Percentiles rank a stretch among this genome's conserved stretches.
Evolutionary conservation across 177 flowering plant species (phyloP).

Genomic region (Vitis hybrid): DNA sequence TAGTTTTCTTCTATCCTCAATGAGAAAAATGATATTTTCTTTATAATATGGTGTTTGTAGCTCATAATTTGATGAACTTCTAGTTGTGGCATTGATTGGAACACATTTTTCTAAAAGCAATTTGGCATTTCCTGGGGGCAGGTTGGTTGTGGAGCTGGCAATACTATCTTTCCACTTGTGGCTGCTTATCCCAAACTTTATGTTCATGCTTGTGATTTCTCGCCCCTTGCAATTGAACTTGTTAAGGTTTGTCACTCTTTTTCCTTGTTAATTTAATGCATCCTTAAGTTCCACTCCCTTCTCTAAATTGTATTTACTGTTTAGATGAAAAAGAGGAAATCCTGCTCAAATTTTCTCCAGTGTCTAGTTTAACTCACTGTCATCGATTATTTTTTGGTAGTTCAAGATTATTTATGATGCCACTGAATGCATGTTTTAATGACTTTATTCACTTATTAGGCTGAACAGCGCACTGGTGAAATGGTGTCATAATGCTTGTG

Average conservation of each 20-base stretch:
- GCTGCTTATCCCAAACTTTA: slow-evolving; percentile 46
- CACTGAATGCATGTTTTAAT: no score
- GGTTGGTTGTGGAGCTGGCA: slow-evolving; percentile 74
- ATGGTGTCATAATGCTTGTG: no score
- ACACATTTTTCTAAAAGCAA: neutral
- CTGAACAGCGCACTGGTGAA: no score
- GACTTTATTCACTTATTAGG: no score
- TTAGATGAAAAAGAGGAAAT: no score
- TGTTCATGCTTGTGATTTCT: slow-evolving; percentile 65
- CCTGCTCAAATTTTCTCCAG: no score
- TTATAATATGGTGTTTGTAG: neutral
- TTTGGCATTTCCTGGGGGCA: slow-evolving; percentile 15
- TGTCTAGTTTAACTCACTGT: no score
- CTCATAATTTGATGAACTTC: neutral
- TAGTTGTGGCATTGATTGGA: neutral
- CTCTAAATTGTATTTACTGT: neutral
- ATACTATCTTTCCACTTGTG: slow-evolving; percentile 53
- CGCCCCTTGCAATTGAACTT: slow-evolving; percentile 40
- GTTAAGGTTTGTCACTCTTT: slow-evolving; percentile 39
- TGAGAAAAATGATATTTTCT: no score
- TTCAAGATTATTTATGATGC: no score
- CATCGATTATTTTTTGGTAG: no score
- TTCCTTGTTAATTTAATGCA: neutral
- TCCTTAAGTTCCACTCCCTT: neutral
- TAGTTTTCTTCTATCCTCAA: neutral